phyloP scores from a whole-genome alignment of 257 asterid species.

The Nicotiana paniculata region DNA sequence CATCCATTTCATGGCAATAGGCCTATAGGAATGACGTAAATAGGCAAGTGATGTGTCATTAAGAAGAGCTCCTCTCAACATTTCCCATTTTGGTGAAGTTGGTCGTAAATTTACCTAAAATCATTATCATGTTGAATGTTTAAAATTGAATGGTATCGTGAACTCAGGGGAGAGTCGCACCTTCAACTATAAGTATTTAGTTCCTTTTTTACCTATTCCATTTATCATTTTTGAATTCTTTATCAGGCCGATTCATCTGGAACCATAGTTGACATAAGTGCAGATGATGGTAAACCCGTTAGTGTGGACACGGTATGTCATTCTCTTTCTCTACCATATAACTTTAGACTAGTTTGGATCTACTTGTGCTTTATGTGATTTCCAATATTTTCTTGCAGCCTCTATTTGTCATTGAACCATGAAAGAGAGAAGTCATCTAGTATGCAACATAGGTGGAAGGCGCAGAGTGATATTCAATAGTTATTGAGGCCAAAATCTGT shows the following conservation, averaged over 20 bases:
- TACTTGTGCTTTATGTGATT: neutral
- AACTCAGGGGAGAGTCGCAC: neutral
- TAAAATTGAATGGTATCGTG: neutral
- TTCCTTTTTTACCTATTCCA: neutral
- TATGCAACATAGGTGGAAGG: conserved; percentile 11
- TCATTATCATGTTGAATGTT: neutral
- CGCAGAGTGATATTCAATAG: neutral
- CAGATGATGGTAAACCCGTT: conserved; percentile 51
- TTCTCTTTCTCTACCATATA: neutral
- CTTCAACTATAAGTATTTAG: neutral
- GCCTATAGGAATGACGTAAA: neutral
- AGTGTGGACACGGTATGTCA: conserved; percentile 37
- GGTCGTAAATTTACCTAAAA: neutral
- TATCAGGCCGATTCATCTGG: conserved; percentile 54
- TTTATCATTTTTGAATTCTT: neutral
- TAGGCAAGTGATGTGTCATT: neutral
- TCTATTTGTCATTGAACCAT: conserved; percentile 46
- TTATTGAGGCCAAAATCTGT: neutral
- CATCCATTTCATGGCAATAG: neutral
- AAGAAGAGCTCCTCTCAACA: neutral
- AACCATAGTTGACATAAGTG: conserved; percentile 48
- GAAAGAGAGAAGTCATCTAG: conserved; percentile 15
- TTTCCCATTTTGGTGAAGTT: neutral
- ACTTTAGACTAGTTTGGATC: neutral
- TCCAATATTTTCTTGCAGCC: conserved; percentile 35